Base-by-base conservation (phyloP, 441 rosid genomes). In the Adansonia gregorii region DNA sequence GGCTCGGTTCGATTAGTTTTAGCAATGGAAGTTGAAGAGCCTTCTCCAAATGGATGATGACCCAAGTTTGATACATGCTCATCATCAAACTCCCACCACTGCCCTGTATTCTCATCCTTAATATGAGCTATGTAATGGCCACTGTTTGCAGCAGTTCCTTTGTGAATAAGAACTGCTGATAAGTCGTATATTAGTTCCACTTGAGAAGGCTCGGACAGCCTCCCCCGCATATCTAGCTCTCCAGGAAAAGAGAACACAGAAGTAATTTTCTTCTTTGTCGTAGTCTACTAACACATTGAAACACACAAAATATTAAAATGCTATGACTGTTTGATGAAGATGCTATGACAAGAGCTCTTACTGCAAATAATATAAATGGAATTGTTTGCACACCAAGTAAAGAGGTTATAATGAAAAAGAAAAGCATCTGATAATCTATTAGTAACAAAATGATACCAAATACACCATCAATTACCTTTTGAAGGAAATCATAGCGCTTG, bases 21-120 rank as follows among this genome's bases (percentile, higher is more conserved):
- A 69, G 83, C 60, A 72, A 71, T 52, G 76, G 90, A 82, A 78
- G 87, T 82, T 80, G 97, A 89, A 72, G 91, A 86, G 45, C 87
- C 92, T 84, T 91, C 98, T 69, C 92, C 91, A 83, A 94, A 94
- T 22, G 99, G 99, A 72, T 82, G 90, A 85, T 79, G 68, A 81
- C 98, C 98, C 78, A 96, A 86, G 80, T 89, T 91, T 72, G 98
- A 92, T 77, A 96, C 99, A 77, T 80, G 85, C 84, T 96, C 98
- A 78, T 94, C 99, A 81, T 96, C 99, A 88, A 96, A 96, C 82
- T 91, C 89, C 98, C 99, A 96, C 99, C 99, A 96, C 78, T 86
- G 87, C 78, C 93, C 98, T 60, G 96, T 88, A 81, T 91, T 90
- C 80, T 87, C 92, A 88, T 96, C 98, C 88, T 90, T 96, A 74